Base-by-base conservation (phyloP, 176 grass and related monocot genomes). In the Dendrocalamus sinicus region DNA sequence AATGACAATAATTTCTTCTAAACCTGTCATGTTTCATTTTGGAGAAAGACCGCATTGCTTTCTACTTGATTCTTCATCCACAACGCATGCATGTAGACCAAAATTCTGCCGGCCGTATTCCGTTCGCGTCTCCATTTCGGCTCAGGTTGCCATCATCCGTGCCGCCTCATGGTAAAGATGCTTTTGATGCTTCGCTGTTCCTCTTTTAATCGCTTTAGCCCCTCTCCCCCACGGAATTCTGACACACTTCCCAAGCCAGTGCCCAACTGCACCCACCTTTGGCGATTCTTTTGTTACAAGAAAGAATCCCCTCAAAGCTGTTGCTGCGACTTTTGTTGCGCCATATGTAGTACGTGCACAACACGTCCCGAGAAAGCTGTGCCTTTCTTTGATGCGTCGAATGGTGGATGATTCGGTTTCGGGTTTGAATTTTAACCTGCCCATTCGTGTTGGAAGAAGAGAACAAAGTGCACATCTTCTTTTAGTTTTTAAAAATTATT, bases 201-300 rank as follows among this genome's bases (percentile, higher is more conserved):
- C 59, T 55, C 45, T n/a, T 82, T 76, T 65, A 59, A 37, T 77
- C 13, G 22, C 62, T 70, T 59, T 47, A 51, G 41, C 62, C 12
- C 39, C 32, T 9, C 15, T 9, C 32, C 68, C 24, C 16, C 66
- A 14, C 83, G 55, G 69, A 92, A 87, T 68, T 85, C 50, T 19
- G 54, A 71, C 90, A 86, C 86, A 86, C 66, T 79, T 91, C 76
- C 88, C 88, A 22, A 94, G 86, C 61, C 53, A 87, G 67, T 89
- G 82, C 51, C 54, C 40, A 76, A 71, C 87, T 76, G 88, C 72
- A 62, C 83, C 60, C 45, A 83, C 77, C 82, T 83, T 87, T 28
- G 85, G 26, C 74, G 46, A 86, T 78, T 81, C 80, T 81, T 89
- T 92, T 84, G 35, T 72, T 70, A 63, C 63, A 87, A 4, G 35